Base-by-base conservation (phyloP, 176 grass and related monocot species). In the Zoysia japonica region DNA sequence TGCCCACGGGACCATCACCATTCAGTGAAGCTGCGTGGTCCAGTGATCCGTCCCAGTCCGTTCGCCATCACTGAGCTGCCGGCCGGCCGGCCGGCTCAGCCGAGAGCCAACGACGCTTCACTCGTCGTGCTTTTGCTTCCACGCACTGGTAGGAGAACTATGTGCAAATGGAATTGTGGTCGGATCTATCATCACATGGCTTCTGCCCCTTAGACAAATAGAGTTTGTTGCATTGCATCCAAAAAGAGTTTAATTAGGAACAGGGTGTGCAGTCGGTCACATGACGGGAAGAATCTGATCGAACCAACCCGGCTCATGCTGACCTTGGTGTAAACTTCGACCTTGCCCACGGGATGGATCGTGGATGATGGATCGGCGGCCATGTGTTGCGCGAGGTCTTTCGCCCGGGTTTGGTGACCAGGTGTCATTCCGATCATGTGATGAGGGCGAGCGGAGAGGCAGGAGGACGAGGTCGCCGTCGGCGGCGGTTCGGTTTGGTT, bases 1-100 rank as follows among this genome's bases (percentile, higher is more conserved):
- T 70, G 65, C 15, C 53, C 45, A 84, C 28, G 54, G 66, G 82
- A 84, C 43, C 82, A 70, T 54, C 6, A 42, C 7, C 62, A 65
- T 40, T 66, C 15, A 16, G 55, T 70, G 66, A 51, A 35, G 47
- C 52, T 54, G 44, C 66, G 9, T 68, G 52, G 20, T 65, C 40
- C 47, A 46, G 14, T 57, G 67, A 47, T 70, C 20, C 41, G 19
- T 28, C 7, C 16, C 45, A 11, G 14, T 47, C 44, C 9, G 15
- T 47, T 67, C 9, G 15, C 65, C 65, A 67, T 44, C 12, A 63
- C 48, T 63, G 57, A 76, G 39, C 65, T 44, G 14, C 64, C 64
- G 6, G 63, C 38, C 37, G 7, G 64, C 28, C 28, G 28, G 28
- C 28, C 28, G 28, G 28, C 28, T 28, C 28, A 28, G 28, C 28